These are phyloP conservation scores for Celoporthe dispersa DNA, from an alignment of 2,329 filamentous ascomycete genomes.

Conservation along the genomic window DNA sequence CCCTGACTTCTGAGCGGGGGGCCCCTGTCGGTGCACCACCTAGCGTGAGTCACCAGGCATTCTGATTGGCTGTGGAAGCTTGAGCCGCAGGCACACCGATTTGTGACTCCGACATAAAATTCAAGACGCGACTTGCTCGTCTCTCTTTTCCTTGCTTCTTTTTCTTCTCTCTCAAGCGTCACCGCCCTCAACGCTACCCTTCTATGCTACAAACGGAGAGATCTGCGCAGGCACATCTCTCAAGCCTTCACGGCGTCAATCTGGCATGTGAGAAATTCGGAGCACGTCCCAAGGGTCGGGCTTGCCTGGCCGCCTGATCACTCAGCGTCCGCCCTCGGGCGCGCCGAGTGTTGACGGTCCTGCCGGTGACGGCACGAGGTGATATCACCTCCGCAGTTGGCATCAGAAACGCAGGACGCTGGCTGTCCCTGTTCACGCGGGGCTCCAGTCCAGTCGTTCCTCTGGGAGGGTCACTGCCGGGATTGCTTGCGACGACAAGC, in stretches of 20 bases:
- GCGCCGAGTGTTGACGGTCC: slow-evolving; percentile 31
- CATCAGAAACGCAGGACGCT: slow-evolving; percentile 41
- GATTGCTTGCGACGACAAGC: slow-evolving; percentile 38
- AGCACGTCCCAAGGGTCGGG: slow-evolving; percentile 34
- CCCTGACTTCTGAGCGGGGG: neutral
- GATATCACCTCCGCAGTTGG: slow-evolving; percentile 39
- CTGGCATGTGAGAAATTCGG: slow-evolving; percentile 78
- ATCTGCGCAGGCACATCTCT: slow-evolving; percentile 44
- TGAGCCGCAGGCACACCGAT: slow-evolving; percentile 18
- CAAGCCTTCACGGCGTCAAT: slow-evolving; percentile 29
- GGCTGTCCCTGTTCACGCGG: slow-evolving; percentile 30
- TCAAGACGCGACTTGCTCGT: slow-evolving; percentile 2
- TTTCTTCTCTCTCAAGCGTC: slow-evolving; percentile 57
- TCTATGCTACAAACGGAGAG: slow-evolving; percentile 82
- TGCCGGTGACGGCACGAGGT: slow-evolving; percentile 40
- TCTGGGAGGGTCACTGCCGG: slow-evolving; percentile 37
- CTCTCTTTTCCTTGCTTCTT: neutral
- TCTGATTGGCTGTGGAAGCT: slow-evolving; percentile 9
- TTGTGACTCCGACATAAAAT: slow-evolving; percentile 21
- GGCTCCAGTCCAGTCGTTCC: slow-evolving; percentile 33
- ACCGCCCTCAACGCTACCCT: slow-evolving; percentile 87
- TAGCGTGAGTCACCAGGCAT: neutral
- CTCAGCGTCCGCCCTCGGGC: slow-evolving; percentile 27
- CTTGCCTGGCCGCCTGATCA: slow-evolving; percentile 31
- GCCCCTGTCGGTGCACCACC: neutral